These are phyloP conservation scores for Boeremia lycopersici DNA, from an alignment of 2,329 filamentous ascomycete species.

Conservation along the genomic window DNA sequence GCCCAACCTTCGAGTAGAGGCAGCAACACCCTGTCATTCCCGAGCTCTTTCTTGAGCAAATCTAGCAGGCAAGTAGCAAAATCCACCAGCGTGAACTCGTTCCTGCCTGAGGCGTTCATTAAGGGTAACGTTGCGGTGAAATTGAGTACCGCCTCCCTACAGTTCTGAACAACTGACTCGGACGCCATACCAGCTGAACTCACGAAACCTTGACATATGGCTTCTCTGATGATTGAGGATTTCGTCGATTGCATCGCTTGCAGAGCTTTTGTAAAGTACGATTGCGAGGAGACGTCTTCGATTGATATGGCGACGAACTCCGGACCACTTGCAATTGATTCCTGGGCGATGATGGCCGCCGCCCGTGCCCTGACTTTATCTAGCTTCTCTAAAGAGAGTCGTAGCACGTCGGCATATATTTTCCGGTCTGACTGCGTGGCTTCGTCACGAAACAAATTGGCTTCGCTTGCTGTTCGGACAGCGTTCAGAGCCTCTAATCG, in stretches of 20 bases:
- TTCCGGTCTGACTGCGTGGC: constrained; percentile 20
- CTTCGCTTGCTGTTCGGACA: constrained; percentile 56
- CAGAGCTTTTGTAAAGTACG: constrained; percentile 65
- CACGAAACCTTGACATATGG: constrained; percentile 69
- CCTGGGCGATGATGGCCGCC: constrained; percentile 24
- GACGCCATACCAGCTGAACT: constrained; percentile 79
- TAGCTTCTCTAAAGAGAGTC: constrained; percentile 85
- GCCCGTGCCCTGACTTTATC: constrained; percentile 73
- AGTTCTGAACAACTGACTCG: constrained; percentile 73
- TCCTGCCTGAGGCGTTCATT: neutral
- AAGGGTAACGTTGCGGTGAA: constrained; percentile 40
- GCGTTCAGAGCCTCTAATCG: constrained; percentile 77
- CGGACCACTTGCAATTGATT: constrained; percentile 9
- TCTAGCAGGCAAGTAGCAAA: constrained; percentile 34
- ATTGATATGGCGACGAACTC: constrained; percentile 11
- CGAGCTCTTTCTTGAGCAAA: constrained; percentile 38
- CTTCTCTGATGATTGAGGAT: constrained; percentile 26
- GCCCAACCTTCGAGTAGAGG: constrained; percentile 78
- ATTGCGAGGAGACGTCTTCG: constrained; percentile 61
- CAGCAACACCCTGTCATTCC: constrained; percentile 72
- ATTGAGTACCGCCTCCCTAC: constrained; percentile 67
- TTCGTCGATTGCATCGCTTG: constrained; percentile 21
- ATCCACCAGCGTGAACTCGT: constrained; percentile 31
- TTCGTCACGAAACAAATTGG: constrained; percentile 21
- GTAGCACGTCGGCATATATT: constrained; percentile 56